Base-by-base conservation (phyloP, 2,329 filamentous ascomycete species). In the Calonectria pteridis region DNA sequence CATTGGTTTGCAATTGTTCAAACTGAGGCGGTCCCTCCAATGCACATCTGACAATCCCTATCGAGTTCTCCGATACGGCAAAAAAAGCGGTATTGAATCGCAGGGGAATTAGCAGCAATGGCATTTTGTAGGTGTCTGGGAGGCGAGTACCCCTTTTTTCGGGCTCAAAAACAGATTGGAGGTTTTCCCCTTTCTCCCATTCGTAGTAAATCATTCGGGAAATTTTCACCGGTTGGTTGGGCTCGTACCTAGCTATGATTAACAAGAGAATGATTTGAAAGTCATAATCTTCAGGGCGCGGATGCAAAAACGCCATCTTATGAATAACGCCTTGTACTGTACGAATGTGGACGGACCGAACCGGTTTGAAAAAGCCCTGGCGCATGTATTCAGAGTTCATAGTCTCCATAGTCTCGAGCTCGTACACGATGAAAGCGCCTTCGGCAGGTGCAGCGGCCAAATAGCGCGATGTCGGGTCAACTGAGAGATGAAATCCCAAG, bases 221-320 rank as follows among this genome's bases (percentile, higher is more conserved):
- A 18, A 84, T 83, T 1, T 77, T 77, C 13, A 78, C 73, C 2
- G 73, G 72, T 13, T 69, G 75, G 3, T 16, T 71, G 7, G 75
- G 74, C 69, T 88, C 88, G 37, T 86, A 85, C 40, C 84, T 85
- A 66, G 89, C 84, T 20, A 91, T 79, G 23, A 93, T 88, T 51
- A 98, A 85, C 14, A 98, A 86, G 4, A 98, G 88, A n/a, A 97
- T 93, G 53, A 97, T 90, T 78, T 93, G 92, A 68, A 92, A 88
- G 13, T 91, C 88, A 73, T 46, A 10, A 46, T 96, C 92, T 67
- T 91, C 89, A 0, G 89, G 84, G 13, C 89, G 88, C 10, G 95
- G 94, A 73, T 94, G 91, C 3, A 99, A 88, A 76, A 98, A 99
- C 28, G 95, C 94, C 88, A 98, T 93, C 78, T 95, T 94, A 78